Evolutionary conservation across 495 filamentous ascomycete genomes (phyloP).

Genomic region (Apodospora peruviana): DNA sequence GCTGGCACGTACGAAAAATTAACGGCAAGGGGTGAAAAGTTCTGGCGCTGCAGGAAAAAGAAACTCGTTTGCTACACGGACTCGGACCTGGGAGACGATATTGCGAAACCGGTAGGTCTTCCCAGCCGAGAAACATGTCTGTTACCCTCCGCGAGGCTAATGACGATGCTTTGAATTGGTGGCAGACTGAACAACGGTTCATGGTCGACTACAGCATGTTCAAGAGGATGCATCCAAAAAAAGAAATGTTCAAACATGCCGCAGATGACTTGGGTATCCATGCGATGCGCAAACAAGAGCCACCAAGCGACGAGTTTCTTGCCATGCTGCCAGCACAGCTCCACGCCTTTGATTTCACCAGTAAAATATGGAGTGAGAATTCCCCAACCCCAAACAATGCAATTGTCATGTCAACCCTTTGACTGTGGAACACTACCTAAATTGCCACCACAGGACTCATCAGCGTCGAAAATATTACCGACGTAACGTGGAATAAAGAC

Average conservation of each 20-base stretch:
- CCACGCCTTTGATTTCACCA: conserved; percentile 5
- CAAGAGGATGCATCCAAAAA: neutral
- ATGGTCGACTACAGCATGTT: conserved; percentile 6
- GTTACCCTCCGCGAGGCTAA: no score
- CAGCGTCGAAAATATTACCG: neutral
- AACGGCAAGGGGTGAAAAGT: neutral
- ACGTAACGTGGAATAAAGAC: neutral
- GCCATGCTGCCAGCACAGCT: conserved; percentile 2
- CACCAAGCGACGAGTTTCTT: conserved; percentile 2
- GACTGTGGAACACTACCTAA: neutral
- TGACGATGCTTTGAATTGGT: no score
- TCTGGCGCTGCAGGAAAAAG: conserved; percentile 1
- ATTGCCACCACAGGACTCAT: neutral
- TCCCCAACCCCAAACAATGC: neutral
- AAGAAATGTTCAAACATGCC: neutral
- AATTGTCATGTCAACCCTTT: no score
- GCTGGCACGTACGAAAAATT: neutral
- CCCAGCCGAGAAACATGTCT: no score
- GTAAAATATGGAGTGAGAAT: conserved; percentile 6
- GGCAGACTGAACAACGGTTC: neutral
- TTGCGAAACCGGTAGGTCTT: no score
- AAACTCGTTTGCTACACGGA: neutral
- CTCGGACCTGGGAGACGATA: no score
- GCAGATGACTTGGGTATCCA: neutral
- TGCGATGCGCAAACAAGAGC: neutral